Conservation (phyloP, 805 yeast genomes). For the Saccharomyces jurei region DNA sequence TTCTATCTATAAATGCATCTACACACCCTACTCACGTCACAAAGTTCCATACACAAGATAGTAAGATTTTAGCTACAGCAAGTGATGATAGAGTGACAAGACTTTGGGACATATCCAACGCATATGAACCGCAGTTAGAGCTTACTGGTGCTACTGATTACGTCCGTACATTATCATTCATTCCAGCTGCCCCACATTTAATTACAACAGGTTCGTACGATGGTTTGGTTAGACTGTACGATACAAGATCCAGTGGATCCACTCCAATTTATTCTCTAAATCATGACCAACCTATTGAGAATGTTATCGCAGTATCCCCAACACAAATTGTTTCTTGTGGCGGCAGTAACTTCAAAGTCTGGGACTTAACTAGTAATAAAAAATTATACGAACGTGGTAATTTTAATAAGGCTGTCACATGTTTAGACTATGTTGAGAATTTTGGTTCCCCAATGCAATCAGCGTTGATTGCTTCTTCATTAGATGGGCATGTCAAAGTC, state of each 20-base stretch:
- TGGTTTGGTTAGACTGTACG: slow-evolving; percentile 76
- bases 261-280: slow-evolving; percentile 55
- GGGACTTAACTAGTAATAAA: slow-evolving; percentile 81
- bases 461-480: slow-evolving; percentile 79
- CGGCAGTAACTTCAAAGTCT: slow-evolving; percentile 74
- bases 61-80: slow-evolving; percentile 59
- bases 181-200: slow-evolving; percentile 67
- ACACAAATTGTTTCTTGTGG: slow-evolving; percentile 69
- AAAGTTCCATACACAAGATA: slow-evolving; percentile 74
- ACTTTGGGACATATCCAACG: slow-evolving; percentile 79
- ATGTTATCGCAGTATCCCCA: slow-evolving; percentile 67
- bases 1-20: slow-evolving; percentile 76
- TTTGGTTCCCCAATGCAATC: slow-evolving; percentile 28
- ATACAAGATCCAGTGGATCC: slow-evolving; percentile 49
- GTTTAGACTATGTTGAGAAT: slow-evolving; percentile 38
- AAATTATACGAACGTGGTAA: slow-evolving; percentile 63
- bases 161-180: slow-evolving; percentile 70
- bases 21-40: slow-evolving; percentile 89
- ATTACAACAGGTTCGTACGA: slow-evolving; percentile 94
- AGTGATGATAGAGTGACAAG: slow-evolving; percentile 86
- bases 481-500: slow-evolving; percentile 95
- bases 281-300: slow-evolving; percentile 80
- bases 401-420: slow-evolving; percentile 90
- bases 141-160: slow-evolving; percentile 80
- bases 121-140: slow-evolving; percentile 60